Evolutionary conservation across 192 early-diverging fungal genomes (phyloP).

Genomic region (Backusella sp.): DNA sequence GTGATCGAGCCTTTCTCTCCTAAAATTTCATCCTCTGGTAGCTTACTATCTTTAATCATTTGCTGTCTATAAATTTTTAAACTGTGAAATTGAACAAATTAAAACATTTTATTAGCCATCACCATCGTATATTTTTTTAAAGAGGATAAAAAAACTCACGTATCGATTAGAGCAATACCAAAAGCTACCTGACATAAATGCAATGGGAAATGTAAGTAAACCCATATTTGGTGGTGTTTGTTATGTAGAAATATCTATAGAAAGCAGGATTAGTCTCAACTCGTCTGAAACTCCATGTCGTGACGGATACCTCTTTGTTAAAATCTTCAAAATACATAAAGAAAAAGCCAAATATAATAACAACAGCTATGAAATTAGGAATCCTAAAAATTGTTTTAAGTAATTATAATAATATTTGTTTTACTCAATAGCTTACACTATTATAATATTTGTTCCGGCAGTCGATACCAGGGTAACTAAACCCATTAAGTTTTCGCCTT

Average conservation of each 20-base stretch:
- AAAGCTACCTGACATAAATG: constrained; percentile 46
- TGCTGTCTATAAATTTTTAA: constrained; percentile 5
- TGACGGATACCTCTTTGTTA: constrained; percentile 38
- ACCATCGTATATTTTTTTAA: neutral
- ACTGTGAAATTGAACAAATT: neutral
- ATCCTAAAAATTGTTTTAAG: neutral
- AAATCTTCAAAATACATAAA: constrained; percentile 56
- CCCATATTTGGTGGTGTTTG: constrained; percentile 40
- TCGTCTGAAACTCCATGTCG: too few relatives aligned
- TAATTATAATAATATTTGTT: neutral
- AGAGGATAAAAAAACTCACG: constrained; percentile 14
- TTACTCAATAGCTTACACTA: constrained; percentile 26
- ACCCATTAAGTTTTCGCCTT: constrained; percentile 34
- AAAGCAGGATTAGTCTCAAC: neutral
- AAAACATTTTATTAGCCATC: neutral
- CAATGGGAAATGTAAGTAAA: constrained; percentile 46
- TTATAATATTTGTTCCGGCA: constrained; percentile 18
- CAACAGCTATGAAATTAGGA: constrained; percentile 47
- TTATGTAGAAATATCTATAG: constrained; percentile 32
- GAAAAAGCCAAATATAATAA: constrained; percentile 48
- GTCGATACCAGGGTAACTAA: constrained; percentile 21
- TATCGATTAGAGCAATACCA: constrained; percentile 38
- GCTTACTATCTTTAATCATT: constrained; percentile 1
- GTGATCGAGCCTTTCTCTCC: neutral
- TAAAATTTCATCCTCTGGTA: neutral